Percentiles rank a stretch among this genome's conserved stretches.
Conservation (phyloP, 208 protist genomes). For the Leishmania gerbilli region DNA sequence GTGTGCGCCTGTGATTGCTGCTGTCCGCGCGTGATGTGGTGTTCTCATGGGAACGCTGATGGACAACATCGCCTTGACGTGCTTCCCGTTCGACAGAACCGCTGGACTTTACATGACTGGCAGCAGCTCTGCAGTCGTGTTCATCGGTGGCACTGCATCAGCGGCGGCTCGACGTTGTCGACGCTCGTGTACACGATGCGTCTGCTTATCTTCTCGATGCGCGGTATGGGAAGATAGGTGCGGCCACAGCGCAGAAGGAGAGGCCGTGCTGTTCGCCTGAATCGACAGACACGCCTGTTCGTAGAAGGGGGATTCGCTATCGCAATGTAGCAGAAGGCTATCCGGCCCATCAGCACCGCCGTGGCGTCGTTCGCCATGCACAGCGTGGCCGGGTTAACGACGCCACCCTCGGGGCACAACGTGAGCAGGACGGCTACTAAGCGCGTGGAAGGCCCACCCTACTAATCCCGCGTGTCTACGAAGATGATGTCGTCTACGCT, state of each 20-base stretch:
- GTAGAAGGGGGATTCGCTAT: conserved; percentile 28
- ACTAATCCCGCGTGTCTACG: too few species aligned
- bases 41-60: not conserved
- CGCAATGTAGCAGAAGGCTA: conserved; percentile 63
- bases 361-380: conserved; percentile 19
- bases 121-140: conserved; percentile 26
- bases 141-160: conserved; percentile 15
- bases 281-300: conserved; percentile 51
- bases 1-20: too few species aligned
- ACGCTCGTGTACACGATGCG: conserved; percentile 47
- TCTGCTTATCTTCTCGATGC: conserved; percentile 51
- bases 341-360: conserved; percentile 38
- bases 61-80: conserved; percentile 49
- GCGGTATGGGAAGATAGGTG: conserved; percentile 20
- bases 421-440: conserved; percentile 24
- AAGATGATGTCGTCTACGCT: too few species aligned
- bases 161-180: conserved; percentile 39
- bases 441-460: too few species aligned
- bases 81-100: conserved; percentile 49
- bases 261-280: conserved; percentile 35
- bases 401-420: conserved; percentile 21
- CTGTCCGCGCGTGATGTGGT: too few species aligned
- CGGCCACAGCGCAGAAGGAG: conserved; percentile 23
- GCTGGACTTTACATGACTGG: conserved; percentile 18
- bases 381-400: not conserved